A percentile compares a stretch with the other conserved stretches of the same genome.
These are phyloP conservation scores for carrot (Daucus carota) DNA, from an alignment of 129 eudicot species.

Conservation along the genomic window DNA sequence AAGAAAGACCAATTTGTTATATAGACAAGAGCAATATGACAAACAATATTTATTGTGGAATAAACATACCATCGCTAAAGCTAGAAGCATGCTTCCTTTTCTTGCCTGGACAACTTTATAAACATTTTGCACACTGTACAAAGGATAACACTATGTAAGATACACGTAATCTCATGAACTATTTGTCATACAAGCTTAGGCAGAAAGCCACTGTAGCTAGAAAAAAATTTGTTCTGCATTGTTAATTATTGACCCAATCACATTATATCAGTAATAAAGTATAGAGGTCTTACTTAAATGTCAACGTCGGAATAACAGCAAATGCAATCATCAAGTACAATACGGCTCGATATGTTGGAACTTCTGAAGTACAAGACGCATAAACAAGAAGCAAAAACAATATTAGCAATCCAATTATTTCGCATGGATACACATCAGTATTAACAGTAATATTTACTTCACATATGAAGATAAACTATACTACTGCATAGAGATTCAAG, in stretches of 20 bases:
- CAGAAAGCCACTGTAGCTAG: not conserved
- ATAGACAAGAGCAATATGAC: conserved; percentile 7
- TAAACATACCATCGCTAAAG: conserved; percentile 79
- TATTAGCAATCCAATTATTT: not conserved
- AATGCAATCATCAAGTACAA: conserved; percentile 53
- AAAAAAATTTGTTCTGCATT: not conserved
- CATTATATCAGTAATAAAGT: not conserved
- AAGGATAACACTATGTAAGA: conserved; percentile 11
- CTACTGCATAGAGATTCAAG: not conserved
- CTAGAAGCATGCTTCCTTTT: conserved; percentile 83
- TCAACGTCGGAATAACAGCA: conserved; percentile 82
- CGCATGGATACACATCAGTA: not conserved
- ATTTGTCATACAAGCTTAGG: not conserved
- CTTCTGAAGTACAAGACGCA: conserved; percentile 35
- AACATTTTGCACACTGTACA: conserved; percentile 62
- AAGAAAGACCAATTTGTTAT: conserved; percentile 4
- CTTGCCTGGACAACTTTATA: conserved; percentile 70
- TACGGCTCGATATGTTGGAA: conserved; percentile 48
- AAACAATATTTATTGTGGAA: conserved; percentile 2
- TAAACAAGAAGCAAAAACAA: conserved; percentile 5
- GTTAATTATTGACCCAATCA: not conserved
- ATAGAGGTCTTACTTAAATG: conserved; percentile 47
- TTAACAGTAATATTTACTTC: not conserved
- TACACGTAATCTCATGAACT: not conserved
- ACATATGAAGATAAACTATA: not conserved